Percentiles rank a stretch among this genome's conserved stretches.
phyloP scores from a whole-genome alignment of 2,329 filamentous ascomycete species.

The Alternaria solani region DNA sequence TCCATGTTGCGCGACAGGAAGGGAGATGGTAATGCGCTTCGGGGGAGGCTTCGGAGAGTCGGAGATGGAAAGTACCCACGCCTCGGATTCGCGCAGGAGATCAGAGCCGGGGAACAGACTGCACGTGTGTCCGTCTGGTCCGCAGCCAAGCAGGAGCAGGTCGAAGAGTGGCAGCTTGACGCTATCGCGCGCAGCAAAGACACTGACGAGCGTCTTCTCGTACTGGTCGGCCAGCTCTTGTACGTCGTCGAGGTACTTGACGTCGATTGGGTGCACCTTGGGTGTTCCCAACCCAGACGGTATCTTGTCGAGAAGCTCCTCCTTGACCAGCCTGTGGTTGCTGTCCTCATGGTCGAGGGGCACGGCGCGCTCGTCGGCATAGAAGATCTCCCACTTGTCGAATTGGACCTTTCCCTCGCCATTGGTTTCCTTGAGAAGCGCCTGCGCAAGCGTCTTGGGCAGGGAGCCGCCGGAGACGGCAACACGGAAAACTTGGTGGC shows the following conservation, averaged over 20 bases:
- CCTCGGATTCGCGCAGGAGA: conserved; percentile 82
- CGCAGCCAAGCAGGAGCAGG: conserved; percentile 89
- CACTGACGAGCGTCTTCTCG: conserved; percentile 83
- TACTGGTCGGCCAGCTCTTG: conserved; percentile 95
- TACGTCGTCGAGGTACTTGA: conserved; percentile 72
- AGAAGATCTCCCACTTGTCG: conserved; percentile 96
- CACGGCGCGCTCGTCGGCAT: conserved; percentile 95
- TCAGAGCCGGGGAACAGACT: conserved; percentile 91
- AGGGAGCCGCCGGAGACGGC: conserved; percentile 94
- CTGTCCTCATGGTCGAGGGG: conserved; percentile 91
- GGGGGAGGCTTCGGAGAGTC: conserved; percentile 96
- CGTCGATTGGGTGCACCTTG: conserved; percentile 80
- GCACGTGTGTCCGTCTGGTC: conserved; percentile 97
- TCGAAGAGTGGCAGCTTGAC: conserved; percentile 96
- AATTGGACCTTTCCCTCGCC: conserved; percentile 74
- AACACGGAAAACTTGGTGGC: conserved; percentile 87
- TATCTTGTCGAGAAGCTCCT: conserved; percentile 88
- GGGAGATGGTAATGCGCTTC: conserved; percentile 86
- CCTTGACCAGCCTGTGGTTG: conserved; percentile 89
- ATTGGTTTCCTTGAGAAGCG: conserved; percentile 70
- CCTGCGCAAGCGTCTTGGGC: conserved; percentile 84
- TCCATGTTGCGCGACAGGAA: conserved; percentile 89
- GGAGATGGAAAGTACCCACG: conserved; percentile 91
- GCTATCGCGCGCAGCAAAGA: conserved; percentile 90
- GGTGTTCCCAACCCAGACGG: conserved; percentile 72